A percentile compares a stretch with the other conserved stretches of the same genome.
phyloP scores from a whole-genome alignment of 768 basidiomycete genomes.

The Solioccasus polychromus region DNA sequence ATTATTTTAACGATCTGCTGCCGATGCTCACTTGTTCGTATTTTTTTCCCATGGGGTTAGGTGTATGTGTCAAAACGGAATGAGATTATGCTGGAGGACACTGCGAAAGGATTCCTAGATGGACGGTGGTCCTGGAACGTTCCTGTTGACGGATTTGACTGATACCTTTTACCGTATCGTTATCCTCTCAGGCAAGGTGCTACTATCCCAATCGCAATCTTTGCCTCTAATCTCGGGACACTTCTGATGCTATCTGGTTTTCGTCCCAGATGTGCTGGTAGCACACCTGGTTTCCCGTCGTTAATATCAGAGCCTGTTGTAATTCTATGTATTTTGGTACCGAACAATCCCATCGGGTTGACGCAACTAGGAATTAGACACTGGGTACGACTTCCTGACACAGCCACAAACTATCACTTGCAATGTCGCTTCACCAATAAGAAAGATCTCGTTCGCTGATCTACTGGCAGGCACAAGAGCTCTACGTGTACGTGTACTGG shows the following conservation, averaged over 20 bases:
- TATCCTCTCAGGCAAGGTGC: not conserved
- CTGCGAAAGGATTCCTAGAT: conserved; percentile 84
- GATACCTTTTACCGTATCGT: conserved; percentile 12
- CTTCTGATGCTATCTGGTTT: not conserved
- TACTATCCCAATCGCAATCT: not conserved
- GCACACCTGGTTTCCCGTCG: conserved; percentile 2
- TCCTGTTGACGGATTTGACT: conserved; percentile 67
- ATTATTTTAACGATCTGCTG: conserved; percentile 1
- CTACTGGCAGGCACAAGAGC: too few species aligned
- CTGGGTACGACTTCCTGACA: too few species aligned
- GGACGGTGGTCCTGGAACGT: conserved; percentile 84
- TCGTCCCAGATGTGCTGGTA: conserved; percentile 1
- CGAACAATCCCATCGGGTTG: too few species aligned
- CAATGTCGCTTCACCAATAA: too few species aligned
- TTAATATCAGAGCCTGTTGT: conserved; percentile 9
- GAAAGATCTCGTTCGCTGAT: too few species aligned
- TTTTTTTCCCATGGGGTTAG: conserved; percentile 36
- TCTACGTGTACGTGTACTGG: too few species aligned
- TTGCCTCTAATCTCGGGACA: conserved; percentile 3
- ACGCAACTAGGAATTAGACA: too few species aligned
- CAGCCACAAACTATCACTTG: too few species aligned
- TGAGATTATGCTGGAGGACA: conserved; percentile 93
- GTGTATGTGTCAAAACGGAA: conserved; percentile 97
- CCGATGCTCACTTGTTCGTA: not conserved
- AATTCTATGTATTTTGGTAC: conserved; percentile 16